Conservation (phyloP, 306 rosid species). For the Pueraria montana region DNA sequence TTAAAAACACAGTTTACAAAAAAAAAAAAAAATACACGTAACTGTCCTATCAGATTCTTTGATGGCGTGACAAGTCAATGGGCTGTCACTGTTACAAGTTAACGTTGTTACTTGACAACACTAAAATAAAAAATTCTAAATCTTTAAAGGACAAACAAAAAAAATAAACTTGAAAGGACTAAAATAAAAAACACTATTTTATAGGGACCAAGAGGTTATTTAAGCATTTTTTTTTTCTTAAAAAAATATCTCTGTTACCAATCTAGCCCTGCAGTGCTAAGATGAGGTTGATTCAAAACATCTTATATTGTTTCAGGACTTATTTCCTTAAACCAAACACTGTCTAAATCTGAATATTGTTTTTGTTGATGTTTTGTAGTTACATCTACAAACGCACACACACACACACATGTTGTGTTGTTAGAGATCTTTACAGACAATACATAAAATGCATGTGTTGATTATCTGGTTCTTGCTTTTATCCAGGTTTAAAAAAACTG, state of each 20-base stretch:
- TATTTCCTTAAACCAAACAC: not conserved
- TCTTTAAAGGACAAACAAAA: too few relatives aligned
- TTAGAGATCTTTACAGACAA: conserved; percentile 14
- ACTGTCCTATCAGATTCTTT: too few relatives aligned
- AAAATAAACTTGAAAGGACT: too few relatives aligned
- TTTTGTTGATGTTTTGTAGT: not conserved
- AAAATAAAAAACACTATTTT: too few relatives aligned
- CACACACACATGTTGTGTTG: not conserved
- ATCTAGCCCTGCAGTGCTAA: not conserved
- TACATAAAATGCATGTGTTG: conserved; percentile 30
- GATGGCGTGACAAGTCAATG: too few relatives aligned
- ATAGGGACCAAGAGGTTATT: too few relatives aligned
- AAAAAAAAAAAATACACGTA: too few relatives aligned
- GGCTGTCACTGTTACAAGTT: too few relatives aligned
- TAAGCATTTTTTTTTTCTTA: too few relatives aligned
- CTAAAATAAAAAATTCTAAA: too few relatives aligned
- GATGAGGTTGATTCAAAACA: conserved; percentile 12
- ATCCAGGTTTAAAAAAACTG: conserved; percentile 77
- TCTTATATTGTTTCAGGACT: conserved; percentile 26
- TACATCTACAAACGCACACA: not conserved
- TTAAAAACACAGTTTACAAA: too few relatives aligned
- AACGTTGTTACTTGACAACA: too few relatives aligned
- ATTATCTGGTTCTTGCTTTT: conserved; percentile 37
- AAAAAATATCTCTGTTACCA: conserved; percentile 1
- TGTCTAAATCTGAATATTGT: not conserved